A percentile compares a stretch with the other conserved stretches of the same genome.
phyloP scores from a whole-genome alignment of 2,329 filamentous ascomycete genomes.

The Ophiostoma sp. region DNA sequence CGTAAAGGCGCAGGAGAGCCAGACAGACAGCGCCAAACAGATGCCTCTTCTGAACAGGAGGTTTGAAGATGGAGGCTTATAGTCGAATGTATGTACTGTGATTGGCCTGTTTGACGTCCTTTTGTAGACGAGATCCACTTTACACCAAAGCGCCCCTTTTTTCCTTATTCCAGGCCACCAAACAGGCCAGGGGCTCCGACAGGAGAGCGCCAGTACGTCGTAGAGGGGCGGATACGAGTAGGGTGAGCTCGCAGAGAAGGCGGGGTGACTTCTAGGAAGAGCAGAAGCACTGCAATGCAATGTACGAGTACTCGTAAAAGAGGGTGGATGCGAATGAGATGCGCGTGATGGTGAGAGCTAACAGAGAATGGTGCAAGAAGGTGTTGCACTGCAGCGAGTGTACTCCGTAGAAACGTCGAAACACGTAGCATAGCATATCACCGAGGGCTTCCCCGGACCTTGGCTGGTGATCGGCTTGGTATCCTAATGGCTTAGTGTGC shows the following conservation, averaged over 20 bases:
- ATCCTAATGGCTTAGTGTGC: not conserved
- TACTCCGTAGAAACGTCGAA: too few relatives aligned
- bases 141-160: not conserved
- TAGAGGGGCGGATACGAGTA: not conserved
- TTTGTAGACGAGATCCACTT: not conserved
- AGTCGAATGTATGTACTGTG: slow-evolving; percentile 3
- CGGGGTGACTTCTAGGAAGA: not conserved
- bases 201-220: not conserved
- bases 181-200: slow-evolving; percentile 7
- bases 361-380: not conserved
- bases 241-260: not conserved
- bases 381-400: not conserved
- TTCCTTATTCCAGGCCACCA: not conserved
- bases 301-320: too few relatives aligned
- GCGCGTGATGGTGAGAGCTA: too few relatives aligned
- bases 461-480: slow-evolving; percentile 8
- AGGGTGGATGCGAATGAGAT: not conserved
- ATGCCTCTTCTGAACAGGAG: not conserved
- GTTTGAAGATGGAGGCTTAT: slow-evolving; percentile 19
- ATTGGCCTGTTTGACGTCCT: slow-evolving; percentile 14
- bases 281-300: not conserved
- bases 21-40: not conserved
- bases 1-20: not conserved
- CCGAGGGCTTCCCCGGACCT: not conserved
- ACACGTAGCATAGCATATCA: not conserved